Base-by-base conservation (phyloP, 805 yeast genomes). In the Kluyveromyces starmeri region DNA sequence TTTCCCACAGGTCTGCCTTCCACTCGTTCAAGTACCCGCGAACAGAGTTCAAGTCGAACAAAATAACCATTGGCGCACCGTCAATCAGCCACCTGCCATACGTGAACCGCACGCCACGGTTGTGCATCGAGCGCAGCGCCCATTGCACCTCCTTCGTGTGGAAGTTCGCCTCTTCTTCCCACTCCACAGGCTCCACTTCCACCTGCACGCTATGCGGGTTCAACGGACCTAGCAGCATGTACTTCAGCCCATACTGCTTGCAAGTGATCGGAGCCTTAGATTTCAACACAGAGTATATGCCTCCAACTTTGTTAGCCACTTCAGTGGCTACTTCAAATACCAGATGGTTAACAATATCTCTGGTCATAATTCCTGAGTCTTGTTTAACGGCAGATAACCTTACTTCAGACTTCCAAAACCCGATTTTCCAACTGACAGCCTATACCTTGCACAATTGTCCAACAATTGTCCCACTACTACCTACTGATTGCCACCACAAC, bases 81-180 rank as follows among this genome's bases (percentile, higher is more conserved):
- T 92, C 98, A 48, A 89, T 86, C 48, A 89, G 71, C 98, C 98
- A 89, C 39, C 96, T 71, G 30, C 96, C 97, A 52, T 89, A 88
- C 34, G 86, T 64, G 67, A 80, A 83, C 38, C 70, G 63, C 44
- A 89, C 73, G 20, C 97, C 97, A 32, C 96, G 68, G 11, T 71
- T 69, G 30, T 72, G 61, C 97, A 89, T 89, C 9, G 84, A 68
- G 38, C 79, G 78, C 47, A 89, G 64, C 1, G 94, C 67, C 17
- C 67, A 68, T 50, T 69, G 70, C 43, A 88, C 61, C 28, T 62
- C 56, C 14, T 49, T 55, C 8, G 53, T 46, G 7, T 55, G 47
- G 30, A 56, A 56, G 15, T 48, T 44, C 1, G 43, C 47, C 1
- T 71, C 69, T 47, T 73, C 77, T 35, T 62, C 64, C 45, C 77